Evolutionary conservation across 495 filamentous ascomycete genomes (phyloP).

Genomic region (Xylaria telfairii): DNA sequence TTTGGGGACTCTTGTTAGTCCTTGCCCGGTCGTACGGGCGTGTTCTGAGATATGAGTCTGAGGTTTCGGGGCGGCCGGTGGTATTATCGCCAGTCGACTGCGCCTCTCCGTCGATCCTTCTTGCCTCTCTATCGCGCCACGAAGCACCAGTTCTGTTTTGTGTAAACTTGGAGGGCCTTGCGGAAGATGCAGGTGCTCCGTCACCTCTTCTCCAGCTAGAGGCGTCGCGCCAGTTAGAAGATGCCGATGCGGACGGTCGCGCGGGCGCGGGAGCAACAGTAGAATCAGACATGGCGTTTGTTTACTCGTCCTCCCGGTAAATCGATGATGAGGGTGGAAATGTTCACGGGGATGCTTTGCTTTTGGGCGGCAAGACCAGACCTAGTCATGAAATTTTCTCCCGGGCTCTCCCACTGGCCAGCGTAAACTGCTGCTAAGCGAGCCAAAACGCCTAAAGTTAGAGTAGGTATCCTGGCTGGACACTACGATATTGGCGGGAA

Average conservation of each 20-base stretch:
- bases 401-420: constrained; percentile 2
- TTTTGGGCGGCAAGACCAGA: constrained; percentile 4
- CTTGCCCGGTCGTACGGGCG: constrained; percentile 30
- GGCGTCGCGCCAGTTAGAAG: constrained; percentile 25
- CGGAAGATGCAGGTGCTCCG: constrained; percentile 5
- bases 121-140: constrained; percentile 23
- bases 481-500: constrained; percentile 3
- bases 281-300: constrained; percentile 13
- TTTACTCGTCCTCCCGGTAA: neutral
- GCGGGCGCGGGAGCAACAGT: constrained; percentile 9
- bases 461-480: neutral
- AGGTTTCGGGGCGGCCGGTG: neutral
- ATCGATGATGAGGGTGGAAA: neutral
- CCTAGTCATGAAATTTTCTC: constrained; percentile 27
- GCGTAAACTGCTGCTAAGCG: constrained; percentile 12
- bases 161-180: constrained; percentile 14
- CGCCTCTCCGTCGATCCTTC: neutral
- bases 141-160: constrained; percentile 9
- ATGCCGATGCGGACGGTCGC: neutral
- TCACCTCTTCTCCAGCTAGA: constrained; percentile 24
- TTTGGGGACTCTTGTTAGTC: constrained; percentile 26
- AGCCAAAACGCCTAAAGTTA: constrained; percentile 10
- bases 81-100: constrained; percentile 12
- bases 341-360: neutral
- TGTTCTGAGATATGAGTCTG: constrained; percentile 9